phyloP scores from a whole-genome alignment of 768 basidiomycete genomes.

The Pleurotus tuber-regium region DNA sequence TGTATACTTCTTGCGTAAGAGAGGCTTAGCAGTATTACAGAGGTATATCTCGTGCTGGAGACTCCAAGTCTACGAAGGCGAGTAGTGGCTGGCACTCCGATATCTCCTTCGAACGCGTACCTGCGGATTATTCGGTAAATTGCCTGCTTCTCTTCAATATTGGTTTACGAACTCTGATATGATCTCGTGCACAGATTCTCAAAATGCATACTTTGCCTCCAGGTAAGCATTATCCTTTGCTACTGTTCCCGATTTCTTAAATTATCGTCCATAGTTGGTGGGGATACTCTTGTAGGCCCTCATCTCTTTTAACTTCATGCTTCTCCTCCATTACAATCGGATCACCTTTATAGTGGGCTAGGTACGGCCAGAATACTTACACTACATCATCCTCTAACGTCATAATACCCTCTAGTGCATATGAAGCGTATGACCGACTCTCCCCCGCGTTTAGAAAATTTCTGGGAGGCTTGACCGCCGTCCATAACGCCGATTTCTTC shows the following conservation, averaged over 20 bases:
- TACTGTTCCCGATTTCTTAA: neutral
- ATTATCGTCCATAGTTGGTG: conserved; percentile 27
- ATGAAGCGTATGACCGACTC: conserved; percentile 64
- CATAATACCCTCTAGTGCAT: conserved; percentile 32
- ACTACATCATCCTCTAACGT: neutral
- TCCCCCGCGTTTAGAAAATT: conserved; percentile 52
- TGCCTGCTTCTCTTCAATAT: neutral
- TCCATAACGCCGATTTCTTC: conserved; percentile 47
- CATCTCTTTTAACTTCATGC: neutral
- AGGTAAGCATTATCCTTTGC: conserved; percentile 14
- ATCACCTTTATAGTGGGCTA: conserved; percentile 35
- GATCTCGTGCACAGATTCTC: conserved; percentile 24
- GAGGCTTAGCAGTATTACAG: too few relatives aligned
- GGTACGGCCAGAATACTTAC: conserved; percentile 18
- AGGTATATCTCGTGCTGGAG: conserved; percentile 36
- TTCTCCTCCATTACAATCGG: neutral
- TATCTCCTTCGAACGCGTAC: conserved; percentile 60
- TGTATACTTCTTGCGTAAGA: neutral
- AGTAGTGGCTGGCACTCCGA: conserved; percentile 53
- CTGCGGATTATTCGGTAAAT: conserved; percentile 54
- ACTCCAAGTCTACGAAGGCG: conserved; percentile 30
- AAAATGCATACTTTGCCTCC: conserved; percentile 40
- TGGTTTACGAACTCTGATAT: neutral
- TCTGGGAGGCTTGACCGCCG: conserved; percentile 56
- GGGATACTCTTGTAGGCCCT: conserved; percentile 38